Conservation (phyloP, 169 alveolate genomes). For the Plasmodium malariae region DNA sequence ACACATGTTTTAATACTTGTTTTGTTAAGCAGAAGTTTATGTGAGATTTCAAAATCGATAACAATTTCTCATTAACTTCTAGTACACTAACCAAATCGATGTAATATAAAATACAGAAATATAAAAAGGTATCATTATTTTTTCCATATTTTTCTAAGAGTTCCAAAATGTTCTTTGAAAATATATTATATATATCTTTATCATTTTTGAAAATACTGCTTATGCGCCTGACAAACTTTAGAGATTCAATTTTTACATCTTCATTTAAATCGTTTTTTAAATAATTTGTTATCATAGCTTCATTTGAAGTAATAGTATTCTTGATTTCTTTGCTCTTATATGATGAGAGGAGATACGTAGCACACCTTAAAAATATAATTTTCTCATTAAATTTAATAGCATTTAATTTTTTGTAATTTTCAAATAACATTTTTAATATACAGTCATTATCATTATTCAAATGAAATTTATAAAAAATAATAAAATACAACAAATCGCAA, state of each 20-base stretch:
- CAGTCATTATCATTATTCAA: conserved; percentile 44
- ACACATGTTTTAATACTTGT: conserved; percentile 39
- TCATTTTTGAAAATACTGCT: conserved; percentile 42
- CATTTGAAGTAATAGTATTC: conserved; percentile 23
- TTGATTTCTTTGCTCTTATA: conserved; percentile 44
- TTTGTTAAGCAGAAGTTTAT: conserved; percentile 66
- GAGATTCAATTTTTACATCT: conserved; percentile 56
- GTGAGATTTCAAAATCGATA: conserved; percentile 6
- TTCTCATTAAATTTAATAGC: conserved; percentile 67
- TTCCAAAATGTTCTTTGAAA: conserved; percentile 47
- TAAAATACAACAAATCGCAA: conserved; percentile 51
- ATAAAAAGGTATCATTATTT: conserved; percentile 55
- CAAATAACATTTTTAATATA: conserved; percentile 49
- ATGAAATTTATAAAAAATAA: conserved; percentile 59
- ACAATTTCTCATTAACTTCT: conserved; percentile 56
- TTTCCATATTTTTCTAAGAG: conserved; percentile 73
- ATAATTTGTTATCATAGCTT: conserved; percentile 32
- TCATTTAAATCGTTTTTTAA: conserved; percentile 77
- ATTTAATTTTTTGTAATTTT: conserved; percentile 46
- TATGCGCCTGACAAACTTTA: conserved; percentile 9
- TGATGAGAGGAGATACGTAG: conserved; percentile 33
- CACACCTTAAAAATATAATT: conserved; percentile 42
- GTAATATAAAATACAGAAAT: conserved; percentile 33
- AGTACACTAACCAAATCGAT: conserved; percentile 24
- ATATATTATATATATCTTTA: conserved; percentile 59